Percentiles rank a stretch among this genome's conserved stretches.
Evolutionary conservation across 2,329 filamentous ascomycete species (phyloP).

Genomic region (Colletotrichum sublineola): DNA sequence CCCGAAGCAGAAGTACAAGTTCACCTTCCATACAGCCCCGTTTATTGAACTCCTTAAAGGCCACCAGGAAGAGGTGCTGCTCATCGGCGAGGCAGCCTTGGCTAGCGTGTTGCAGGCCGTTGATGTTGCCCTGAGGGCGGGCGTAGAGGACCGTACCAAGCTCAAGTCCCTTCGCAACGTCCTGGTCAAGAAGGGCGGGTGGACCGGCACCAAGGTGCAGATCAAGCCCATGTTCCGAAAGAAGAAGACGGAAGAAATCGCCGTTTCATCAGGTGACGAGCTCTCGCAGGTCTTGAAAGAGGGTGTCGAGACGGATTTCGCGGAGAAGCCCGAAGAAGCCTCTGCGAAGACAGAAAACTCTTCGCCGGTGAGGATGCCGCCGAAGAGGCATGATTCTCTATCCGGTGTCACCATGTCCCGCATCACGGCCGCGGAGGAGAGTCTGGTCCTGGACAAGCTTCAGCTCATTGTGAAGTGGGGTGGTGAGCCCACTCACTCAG

Average conservation of each 20-base stretch:
- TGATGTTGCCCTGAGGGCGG: slow-evolving; percentile 80
- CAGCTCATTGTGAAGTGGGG: slow-evolving; percentile 99
- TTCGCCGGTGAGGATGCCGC: slow-evolving; percentile 55
- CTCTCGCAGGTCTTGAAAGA: slow-evolving; percentile 50
- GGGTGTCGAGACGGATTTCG: slow-evolving; percentile 45
- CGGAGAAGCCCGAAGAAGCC: slow-evolving; percentile 42
- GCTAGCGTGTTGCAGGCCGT: slow-evolving; percentile 92
- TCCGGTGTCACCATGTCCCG: slow-evolving; percentile 93
- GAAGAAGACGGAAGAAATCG: slow-evolving; percentile 74
- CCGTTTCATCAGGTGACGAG: slow-evolving; percentile 51
- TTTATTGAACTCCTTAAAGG: slow-evolving; percentile 96
- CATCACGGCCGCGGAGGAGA: slow-evolving; percentile 93
- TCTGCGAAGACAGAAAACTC: slow-evolving; percentile 36
- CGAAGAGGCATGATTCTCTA: slow-evolving; percentile 83
- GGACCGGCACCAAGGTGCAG: slow-evolving; percentile 97
- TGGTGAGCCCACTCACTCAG: slow-evolving; percentile 96
- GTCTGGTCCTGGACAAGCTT: slow-evolving; percentile 92
- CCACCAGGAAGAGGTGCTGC: slow-evolving; percentile 94
- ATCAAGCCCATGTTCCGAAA: slow-evolving; percentile 99
- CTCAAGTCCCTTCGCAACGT: slow-evolving; percentile 89
- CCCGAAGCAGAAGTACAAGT: slow-evolving; percentile 99
- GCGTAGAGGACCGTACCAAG: slow-evolving; percentile 87
- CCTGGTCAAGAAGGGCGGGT: slow-evolving; percentile 90
- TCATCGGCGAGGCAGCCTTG: slow-evolving; percentile 91
- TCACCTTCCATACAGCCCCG: slow-evolving; percentile 96